phyloP scores from a whole-genome alignment of 2,329 filamentous ascomycete species.

The Fusarium sp. region DNA sequence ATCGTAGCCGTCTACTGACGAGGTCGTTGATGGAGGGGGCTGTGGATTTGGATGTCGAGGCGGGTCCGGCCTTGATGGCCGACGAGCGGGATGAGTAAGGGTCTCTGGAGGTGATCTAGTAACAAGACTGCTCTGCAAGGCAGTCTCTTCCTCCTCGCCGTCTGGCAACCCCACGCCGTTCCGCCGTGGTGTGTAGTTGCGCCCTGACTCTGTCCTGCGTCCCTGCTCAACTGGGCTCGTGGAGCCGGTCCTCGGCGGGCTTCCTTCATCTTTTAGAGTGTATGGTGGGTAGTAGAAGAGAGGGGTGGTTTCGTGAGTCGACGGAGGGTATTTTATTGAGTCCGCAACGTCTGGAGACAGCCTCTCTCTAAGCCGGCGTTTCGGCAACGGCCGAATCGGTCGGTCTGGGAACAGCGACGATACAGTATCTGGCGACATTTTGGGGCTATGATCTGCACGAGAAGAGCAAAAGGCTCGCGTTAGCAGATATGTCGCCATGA shows the following conservation, averaged over 20 bases:
- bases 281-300: constrained; percentile 75
- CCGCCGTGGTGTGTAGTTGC: constrained; percentile 43
- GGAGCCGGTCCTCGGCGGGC: constrained; percentile 31
- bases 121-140: constrained; percentile 53
- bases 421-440: constrained; percentile 78
- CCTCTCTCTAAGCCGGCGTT: constrained; percentile 86
- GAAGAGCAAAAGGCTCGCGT: constrained; percentile 36
- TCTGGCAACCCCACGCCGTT: constrained; percentile 64
- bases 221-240: constrained; percentile 38
- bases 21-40: constrained; percentile 75
- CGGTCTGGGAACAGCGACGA: constrained; percentile 88
- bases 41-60: constrained; percentile 61
- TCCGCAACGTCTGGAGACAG: constrained; percentile 87
- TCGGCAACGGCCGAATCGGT: constrained; percentile 92
- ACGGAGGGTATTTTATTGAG: constrained; percentile 84
- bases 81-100: constrained; percentile 56
- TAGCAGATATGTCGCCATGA: constrained; percentile 44
- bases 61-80: constrained; percentile 59
- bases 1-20: constrained; percentile 89
- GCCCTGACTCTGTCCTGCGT: constrained; percentile 39
- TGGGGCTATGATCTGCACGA: constrained; percentile 58
- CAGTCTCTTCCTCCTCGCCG: constrained; percentile 71
- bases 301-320: constrained; percentile 76
- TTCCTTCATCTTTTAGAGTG: constrained; percentile 61
- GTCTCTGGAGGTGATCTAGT: constrained; percentile 62